phyloP scores from a whole-genome alignment of 306 rosid genomes.

The Ormosia emarginata region DNA sequence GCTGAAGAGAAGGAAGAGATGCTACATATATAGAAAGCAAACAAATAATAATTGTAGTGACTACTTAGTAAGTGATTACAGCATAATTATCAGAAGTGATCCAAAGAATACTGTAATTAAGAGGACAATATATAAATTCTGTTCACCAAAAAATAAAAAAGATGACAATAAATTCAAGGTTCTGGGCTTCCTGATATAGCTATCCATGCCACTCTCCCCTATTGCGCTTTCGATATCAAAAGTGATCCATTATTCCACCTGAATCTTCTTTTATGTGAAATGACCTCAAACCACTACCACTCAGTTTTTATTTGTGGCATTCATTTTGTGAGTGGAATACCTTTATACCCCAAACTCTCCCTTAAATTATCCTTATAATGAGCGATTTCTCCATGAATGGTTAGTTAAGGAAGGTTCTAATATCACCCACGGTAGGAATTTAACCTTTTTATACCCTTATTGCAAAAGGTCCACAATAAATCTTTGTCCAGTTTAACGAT shows the following conservation, averaged over 20 bases:
- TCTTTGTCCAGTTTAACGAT: slow-evolving; percentile 11
- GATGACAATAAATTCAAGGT: slow-evolving; percentile 9
- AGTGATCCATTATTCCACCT: slow-evolving; percentile 8
- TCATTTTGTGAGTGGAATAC: slow-evolving; percentile 32
- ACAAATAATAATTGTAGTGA: not conserved
- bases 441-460: slow-evolving; percentile 25
- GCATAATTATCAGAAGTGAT: not conserved
- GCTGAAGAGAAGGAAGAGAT: slow-evolving; percentile 5
- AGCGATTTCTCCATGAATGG: slow-evolving; percentile 10
- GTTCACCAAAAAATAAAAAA: not conserved
- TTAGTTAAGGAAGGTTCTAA: slow-evolving; percentile 34
- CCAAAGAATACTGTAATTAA: slow-evolving; percentile 1
- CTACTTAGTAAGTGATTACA: not conserved
- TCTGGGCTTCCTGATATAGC: slow-evolving; percentile 8
- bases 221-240: slow-evolving; percentile 19
- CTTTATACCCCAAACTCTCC: slow-evolving; percentile 39
- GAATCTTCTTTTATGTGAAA: slow-evolving; percentile 41
- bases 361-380: not conserved
- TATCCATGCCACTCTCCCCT: slow-evolving; percentile 18
- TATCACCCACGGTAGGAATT: slow-evolving; percentile 19
- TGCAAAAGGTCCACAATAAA: slow-evolving; percentile 5
- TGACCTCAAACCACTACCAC: slow-evolving; percentile 37
- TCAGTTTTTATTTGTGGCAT: not conserved
- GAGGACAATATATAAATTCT: not conserved
- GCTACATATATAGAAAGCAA: not conserved